A percentile compares a stretch with the other conserved stretches of the same genome.
Evolutionary conservation across 176 grass and related monocot species (phyloP).

Genomic region (Olyra latifolia): DNA sequence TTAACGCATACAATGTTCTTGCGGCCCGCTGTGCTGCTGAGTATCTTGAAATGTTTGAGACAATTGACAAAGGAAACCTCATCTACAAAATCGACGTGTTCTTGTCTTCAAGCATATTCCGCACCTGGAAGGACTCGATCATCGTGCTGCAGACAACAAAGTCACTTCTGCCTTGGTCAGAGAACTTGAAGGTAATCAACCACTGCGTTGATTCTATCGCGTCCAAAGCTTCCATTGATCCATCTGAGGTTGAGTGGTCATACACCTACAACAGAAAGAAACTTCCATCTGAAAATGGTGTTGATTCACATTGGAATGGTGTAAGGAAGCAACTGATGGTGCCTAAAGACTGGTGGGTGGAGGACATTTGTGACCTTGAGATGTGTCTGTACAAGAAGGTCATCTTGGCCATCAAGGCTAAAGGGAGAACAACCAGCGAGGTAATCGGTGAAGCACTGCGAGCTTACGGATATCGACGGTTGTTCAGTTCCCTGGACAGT

Average conservation of each 20-base stretch:
- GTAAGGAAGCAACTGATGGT: slow-evolving; percentile 65
- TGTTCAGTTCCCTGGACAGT: slow-evolving; percentile 55
- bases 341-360: slow-evolving; percentile 95
- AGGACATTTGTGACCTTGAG: slow-evolving; percentile 95
- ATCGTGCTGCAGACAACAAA: slow-evolving; percentile 81
- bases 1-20: slow-evolving; percentile 94
- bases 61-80: slow-evolving; percentile 86
- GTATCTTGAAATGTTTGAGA: slow-evolving; percentile 92
- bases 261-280: slow-evolving; percentile 95
- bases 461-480: slow-evolving; percentile 65
- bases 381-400: slow-evolving; percentile 73
- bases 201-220: slow-evolving; percentile 79
- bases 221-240: slow-evolving; percentile 67
- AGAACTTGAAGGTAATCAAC: slow-evolving; percentile 73
- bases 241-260: slow-evolving; percentile 86
- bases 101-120: slow-evolving; percentile 72
- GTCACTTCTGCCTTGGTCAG: slow-evolving; percentile 62
- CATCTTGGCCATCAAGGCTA: slow-evolving; percentile 66
- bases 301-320: slow-evolving; percentile 76
- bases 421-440: slow-evolving; percentile 40
- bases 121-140: slow-evolving; percentile 94
- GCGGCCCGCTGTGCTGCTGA: slow-evolving; percentile 80
- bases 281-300: slow-evolving; percentile 65
- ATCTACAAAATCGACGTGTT: slow-evolving; percentile 98
- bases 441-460: slow-evolving; percentile 81